Conservation (phyloP, 2,329 filamentous ascomycete genomes). For the Claviceps purpurea region DNA sequence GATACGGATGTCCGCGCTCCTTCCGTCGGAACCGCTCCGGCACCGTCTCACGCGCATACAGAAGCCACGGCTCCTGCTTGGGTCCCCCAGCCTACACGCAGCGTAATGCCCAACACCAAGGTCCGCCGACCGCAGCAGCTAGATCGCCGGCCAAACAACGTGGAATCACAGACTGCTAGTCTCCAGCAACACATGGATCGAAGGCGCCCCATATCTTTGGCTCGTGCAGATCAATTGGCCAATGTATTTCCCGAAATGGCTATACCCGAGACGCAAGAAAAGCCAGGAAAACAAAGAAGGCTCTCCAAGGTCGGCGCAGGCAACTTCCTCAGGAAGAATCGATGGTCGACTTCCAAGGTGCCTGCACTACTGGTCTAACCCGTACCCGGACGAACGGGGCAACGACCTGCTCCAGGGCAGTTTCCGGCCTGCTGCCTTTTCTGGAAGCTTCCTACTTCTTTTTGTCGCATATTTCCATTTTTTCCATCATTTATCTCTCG, state of each 20-base stretch:
- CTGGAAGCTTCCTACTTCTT: background rate
- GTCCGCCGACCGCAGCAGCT: background rate
- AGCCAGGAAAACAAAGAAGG: conserved; percentile 13
- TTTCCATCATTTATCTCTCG: background rate
- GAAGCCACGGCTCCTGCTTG: background rate
- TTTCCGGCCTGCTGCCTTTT: background rate
- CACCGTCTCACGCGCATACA: background rate
- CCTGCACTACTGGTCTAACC: conserved; percentile 7
- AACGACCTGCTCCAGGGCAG: background rate
- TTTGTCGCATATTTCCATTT: background rate
- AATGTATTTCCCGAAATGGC: conserved; percentile 13
- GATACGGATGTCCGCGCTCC: background rate
- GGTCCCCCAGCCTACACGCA: background rate
- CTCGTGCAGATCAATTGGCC: conserved; percentile 9
- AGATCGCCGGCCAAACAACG: conserved; percentile 9
- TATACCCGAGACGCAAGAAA: conserved; percentile 9
- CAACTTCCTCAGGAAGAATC: conserved; percentile 14
- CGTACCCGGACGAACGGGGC: too few species aligned
- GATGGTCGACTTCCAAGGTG: conserved; percentile 11
- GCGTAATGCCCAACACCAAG: background rate
- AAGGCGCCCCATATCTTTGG: conserved; percentile 6
- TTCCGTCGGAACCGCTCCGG: background rate
- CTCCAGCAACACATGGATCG: conserved; percentile 4
- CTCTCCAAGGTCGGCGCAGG: conserved; percentile 18
- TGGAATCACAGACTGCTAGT: conserved; percentile 8